Conservation (phyloP, 441 rosid genomes). For the Capsella rubella region DNA sequence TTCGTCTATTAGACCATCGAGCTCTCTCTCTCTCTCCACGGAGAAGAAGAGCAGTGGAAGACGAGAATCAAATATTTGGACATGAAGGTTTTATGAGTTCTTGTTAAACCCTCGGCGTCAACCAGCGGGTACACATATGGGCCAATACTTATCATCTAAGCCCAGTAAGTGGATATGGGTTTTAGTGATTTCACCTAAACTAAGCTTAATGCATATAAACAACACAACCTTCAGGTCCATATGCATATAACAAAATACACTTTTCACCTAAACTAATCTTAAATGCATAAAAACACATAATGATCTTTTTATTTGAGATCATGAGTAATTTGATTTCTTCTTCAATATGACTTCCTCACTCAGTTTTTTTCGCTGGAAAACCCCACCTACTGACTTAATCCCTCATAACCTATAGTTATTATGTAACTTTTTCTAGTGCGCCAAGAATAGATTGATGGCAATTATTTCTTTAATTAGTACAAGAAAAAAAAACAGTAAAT, state of each 20-base stretch:
- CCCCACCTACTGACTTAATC: neutral
- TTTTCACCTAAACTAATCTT: too few species aligned
- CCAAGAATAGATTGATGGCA: too few species aligned
- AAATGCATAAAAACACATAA: neutral
- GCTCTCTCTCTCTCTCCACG: slow-evolving; percentile 41
- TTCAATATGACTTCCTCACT: neutral
- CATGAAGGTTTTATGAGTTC: too few species aligned
- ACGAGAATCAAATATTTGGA: neutral
- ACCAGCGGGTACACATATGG: neutral
- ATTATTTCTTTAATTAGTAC: neutral
- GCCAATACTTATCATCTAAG: neutral
- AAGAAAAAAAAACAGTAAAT: too few species aligned
- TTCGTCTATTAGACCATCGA: slow-evolving; percentile 37
- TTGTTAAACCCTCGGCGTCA: neutral
- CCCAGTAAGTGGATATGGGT: neutral
- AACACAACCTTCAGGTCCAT: too few species aligned
- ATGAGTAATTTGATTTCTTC: neutral
- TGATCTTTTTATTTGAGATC: neutral
- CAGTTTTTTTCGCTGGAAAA: too few species aligned
- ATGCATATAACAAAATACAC: too few species aligned
- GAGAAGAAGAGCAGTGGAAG: slow-evolving; percentile 19
- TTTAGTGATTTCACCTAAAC: neutral
- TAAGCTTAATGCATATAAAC: too few species aligned
- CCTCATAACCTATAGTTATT: too few species aligned
- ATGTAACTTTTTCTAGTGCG: too few species aligned